Evolutionary conservation across 2,329 filamentous ascomycete genomes (phyloP).

Genomic region (Fusarium lyarnte): DNA sequence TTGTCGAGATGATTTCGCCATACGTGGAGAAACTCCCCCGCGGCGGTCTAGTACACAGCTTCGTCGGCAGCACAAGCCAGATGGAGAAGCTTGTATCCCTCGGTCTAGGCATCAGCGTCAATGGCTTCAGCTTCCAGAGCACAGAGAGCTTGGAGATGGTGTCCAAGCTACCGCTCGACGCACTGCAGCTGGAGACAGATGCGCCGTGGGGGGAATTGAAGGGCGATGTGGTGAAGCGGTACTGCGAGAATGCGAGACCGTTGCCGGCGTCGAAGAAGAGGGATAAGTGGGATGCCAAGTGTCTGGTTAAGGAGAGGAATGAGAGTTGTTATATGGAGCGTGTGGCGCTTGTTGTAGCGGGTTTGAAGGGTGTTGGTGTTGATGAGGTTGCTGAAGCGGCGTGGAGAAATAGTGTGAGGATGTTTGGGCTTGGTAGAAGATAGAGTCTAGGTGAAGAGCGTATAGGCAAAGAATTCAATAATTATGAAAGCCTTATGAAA

Average conservation of each 20-base stretch:
- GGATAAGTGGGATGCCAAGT: conserved; percentile 56
- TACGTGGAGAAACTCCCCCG: conserved; percentile 47
- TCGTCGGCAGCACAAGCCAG: conserved; percentile 36
- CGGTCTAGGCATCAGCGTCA: conserved; percentile 50
- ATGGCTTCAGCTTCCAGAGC: conserved; percentile 56
- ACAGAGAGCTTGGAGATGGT: conserved; percentile 40
- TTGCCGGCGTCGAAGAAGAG: conserved; percentile 57
- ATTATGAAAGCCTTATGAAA: neutral
- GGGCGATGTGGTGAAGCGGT: conserved; percentile 49
- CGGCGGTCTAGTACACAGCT: conserved; percentile 41
- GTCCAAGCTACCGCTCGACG: conserved; percentile 34
- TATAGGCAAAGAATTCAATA: neutral
- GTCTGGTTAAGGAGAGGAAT: conserved; percentile 62
- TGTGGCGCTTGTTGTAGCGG: conserved; percentile 59
- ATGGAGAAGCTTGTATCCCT: conserved; percentile 41
- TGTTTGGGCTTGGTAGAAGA: conserved; percentile 44
- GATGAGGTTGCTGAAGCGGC: conserved; percentile 55
- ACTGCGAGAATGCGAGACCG: conserved; percentile 50
- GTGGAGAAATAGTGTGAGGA: conserved; percentile 48
- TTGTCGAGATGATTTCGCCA: conserved; percentile 49
- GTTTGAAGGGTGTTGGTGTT: conserved; percentile 54
- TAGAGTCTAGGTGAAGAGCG: neutral
- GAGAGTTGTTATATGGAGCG: conserved; percentile 60
- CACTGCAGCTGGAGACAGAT: conserved; percentile 43
- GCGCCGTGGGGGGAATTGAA: conserved; percentile 44